Evolutionary conservation across 805 yeast genomes (phyloP).

Genomic region (Candida michaelii): DNA sequence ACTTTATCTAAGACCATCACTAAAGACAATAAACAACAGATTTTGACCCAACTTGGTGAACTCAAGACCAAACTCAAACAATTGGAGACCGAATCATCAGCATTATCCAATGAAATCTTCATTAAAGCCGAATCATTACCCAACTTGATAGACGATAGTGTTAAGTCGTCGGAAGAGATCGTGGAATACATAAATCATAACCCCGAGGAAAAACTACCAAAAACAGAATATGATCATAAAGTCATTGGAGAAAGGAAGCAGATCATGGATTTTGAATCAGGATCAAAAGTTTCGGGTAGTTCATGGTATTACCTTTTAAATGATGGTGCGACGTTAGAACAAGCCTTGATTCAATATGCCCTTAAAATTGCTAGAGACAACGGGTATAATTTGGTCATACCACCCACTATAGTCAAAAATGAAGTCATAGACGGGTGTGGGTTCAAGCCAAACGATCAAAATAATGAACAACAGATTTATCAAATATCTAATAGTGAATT

Average conservation of each 20-base stretch:
- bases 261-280: conserved; percentile 67
- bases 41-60: conserved; percentile 16
- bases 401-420: conserved; percentile 82
- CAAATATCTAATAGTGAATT: conserved; percentile 52
- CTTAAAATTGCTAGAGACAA: conserved; percentile 59
- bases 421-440: conserved; percentile 89
- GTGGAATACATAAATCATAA: conserved; percentile 54
- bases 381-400: conserved; percentile 71
- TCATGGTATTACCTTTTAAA: conserved; percentile 85
- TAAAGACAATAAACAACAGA: conserved; percentile 15
- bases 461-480: conserved; percentile 84
- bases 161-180: conserved; percentile 39
- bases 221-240: conserved; percentile 54
- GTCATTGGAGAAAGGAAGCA: conserved; percentile 66
- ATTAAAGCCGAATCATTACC: conserved; percentile 56
- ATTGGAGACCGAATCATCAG: conserved; percentile 23
- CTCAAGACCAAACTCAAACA: conserved; percentile 27
- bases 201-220: conserved; percentile 23
- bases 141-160: conserved; percentile 54
- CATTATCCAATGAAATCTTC: conserved; percentile 36
- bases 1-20: conserved; percentile 25
- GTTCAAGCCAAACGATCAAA: conserved; percentile 87
- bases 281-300: conserved; percentile 74
- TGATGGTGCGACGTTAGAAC: conserved; percentile 86
- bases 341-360: conserved; percentile 83